Conservation (phyloP, 441 rosid species). For the Populus hybrid region DNA sequence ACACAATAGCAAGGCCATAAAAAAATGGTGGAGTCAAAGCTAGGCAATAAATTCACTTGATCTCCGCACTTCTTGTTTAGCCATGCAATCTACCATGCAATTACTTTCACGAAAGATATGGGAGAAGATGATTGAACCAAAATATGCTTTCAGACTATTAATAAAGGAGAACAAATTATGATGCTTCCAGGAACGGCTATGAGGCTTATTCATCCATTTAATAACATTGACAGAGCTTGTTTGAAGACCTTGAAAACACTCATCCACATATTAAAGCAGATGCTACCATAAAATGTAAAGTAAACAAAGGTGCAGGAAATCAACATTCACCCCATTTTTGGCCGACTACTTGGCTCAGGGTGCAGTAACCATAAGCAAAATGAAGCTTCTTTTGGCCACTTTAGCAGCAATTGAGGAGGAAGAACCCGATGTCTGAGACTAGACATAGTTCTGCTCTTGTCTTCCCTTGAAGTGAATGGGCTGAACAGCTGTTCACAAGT, state of each 20-base stretch:
- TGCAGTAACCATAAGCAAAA: conserved; percentile 95
- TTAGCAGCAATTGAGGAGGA: conserved; percentile 84
- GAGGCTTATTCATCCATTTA: no score
- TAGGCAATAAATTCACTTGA: no score
- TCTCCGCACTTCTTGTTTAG: no score
- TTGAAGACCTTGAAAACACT: background rate
- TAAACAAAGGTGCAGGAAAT: conserved; percentile 3
- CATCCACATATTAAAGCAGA: background rate
- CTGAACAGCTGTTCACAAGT: conserved; percentile 69
- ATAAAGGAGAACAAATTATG: no score
- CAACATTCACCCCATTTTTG: conserved; percentile 59
- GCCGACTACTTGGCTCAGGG: conserved; percentile 84
- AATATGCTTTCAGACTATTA: no score
- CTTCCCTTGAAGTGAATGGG: conserved; percentile 81
- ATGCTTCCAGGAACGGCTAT: no score
- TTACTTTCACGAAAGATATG: no score
- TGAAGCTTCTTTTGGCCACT: conserved; percentile 91
- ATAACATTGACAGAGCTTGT: background rate
- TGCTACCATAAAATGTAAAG: background rate
- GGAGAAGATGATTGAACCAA: no score
- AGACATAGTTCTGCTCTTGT: conserved; percentile 85
- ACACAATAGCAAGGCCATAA: no score
- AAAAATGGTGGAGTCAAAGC: no score
- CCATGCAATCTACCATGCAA: no score
- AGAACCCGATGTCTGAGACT: conserved; percentile 95